phyloP scores from a whole-genome alignment of 2,329 filamentous ascomycete species.

The Ophiostoma tasmaniense region DNA sequence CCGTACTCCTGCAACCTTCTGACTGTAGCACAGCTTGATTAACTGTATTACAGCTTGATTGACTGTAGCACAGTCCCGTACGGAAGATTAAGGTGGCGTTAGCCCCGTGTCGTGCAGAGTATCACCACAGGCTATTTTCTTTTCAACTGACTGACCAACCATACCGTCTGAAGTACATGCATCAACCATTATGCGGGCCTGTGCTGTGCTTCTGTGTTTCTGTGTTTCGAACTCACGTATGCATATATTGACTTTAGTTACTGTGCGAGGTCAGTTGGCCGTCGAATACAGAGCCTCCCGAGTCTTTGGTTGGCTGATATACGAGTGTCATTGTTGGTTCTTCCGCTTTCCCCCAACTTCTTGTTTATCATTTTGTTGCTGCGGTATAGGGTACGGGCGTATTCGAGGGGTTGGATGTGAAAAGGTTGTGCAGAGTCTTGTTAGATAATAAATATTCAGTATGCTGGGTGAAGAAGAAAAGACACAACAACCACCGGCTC shows the following conservation, averaged over 20 bases:
- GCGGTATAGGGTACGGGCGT: background rate
- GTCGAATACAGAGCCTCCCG: background rate
- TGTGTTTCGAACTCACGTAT: background rate
- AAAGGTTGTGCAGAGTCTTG: background rate
- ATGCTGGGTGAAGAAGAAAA: background rate
- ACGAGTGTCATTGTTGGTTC: background rate
- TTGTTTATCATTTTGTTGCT: background rate
- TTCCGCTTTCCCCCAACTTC: background rate
- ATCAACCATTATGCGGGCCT: background rate
- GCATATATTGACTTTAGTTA: background rate
- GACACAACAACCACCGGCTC: background rate
- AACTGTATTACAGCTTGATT: background rate
- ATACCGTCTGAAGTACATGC: background rate
- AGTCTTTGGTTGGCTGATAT: background rate
- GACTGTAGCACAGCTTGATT: background rate
- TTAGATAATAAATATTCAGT: background rate
- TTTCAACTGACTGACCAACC: background rate
- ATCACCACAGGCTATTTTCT: slow-evolving; percentile 3
- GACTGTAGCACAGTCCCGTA: slow-evolving; percentile 8
- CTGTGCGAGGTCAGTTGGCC: background rate
- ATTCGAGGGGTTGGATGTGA: background rate
- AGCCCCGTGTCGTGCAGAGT: slow-evolving; percentile 13
- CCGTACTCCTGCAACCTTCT: background rate
- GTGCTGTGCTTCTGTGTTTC: background rate
- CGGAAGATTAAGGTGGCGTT: slow-evolving; percentile 20